Base-by-base conservation (phyloP, 192 early-diverging fungal genomes). In the Entrophospora sp. region DNA sequence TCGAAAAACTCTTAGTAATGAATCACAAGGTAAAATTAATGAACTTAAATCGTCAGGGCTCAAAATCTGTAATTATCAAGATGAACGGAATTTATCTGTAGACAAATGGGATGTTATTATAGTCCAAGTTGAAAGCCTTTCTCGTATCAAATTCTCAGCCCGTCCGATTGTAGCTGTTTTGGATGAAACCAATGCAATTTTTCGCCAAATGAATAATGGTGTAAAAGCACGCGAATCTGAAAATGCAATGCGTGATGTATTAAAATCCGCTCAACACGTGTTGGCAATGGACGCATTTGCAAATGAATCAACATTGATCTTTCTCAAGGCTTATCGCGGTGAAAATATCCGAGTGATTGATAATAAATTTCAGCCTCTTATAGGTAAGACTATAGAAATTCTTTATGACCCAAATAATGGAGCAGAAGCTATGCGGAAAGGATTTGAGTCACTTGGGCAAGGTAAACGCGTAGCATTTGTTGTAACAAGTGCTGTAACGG, bases 341-440 rank as follows among this genome's bases (percentile, higher is more conserved):
- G 42, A 62, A 62, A 31, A 60, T 22, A 60, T 60, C n/a, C 27
- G 28, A 9, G 3, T 60, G 13, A 20, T 60, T 40, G 22, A 42
- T 60, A 40, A 60, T 40, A 40, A 45, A 28, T 62, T 30, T 45
- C 43, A 62, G 43, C 43, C 60, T 43, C 28, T 4, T 62, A 31
- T 43, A 45, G 24, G 16, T 62, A 6, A 62, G 60, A 62, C 30
- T 5, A n/a, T 62, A 28, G 14, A 62, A 45, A 1, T 30, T 43
- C 40, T 62, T 62, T 44, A 44, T 62, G 28, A 62, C 25, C 16
- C 60, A n/a, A 62, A 62, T 62, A 62, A 25, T 61, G 27, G 28
- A 61, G 27, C 42, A 28, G 27, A 61, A 61, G 27, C 42, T 44
- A 61, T 61, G 14, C 20, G 27, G 44, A 61, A 44, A 61, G 42